A percentile compares a stretch with the other conserved stretches of the same genome.
Evolutionary conservation across 139 green algal species (phyloP).

Genomic region (Chlorella ohadii): DNA sequence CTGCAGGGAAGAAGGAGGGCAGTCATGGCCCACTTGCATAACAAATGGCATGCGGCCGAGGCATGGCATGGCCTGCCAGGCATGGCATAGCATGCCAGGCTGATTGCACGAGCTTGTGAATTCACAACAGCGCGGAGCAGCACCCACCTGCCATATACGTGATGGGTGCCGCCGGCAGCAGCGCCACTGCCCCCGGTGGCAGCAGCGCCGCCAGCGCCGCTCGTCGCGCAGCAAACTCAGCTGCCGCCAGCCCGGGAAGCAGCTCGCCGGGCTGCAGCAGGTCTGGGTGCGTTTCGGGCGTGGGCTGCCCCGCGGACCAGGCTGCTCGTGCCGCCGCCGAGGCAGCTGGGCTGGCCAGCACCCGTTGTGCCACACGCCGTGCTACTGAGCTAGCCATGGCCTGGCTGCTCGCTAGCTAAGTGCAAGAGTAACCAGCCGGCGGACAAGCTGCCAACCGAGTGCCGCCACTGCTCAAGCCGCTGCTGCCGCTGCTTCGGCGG

Average conservation of each 20-base stretch:
- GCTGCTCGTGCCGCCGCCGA: not conserved
- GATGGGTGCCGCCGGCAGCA: conserved; percentile 69
- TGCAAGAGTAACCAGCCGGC: too few relatives aligned
- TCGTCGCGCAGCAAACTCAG: conserved; percentile 66
- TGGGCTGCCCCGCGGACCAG: conserved; percentile 60
- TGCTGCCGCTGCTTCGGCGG: not conserved
- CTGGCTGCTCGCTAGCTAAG: not conserved
- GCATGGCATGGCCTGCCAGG: not conserved
- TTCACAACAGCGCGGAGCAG: not conserved
- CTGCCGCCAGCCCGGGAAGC: conserved; percentile 59
- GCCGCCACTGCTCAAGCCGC: not conserved
- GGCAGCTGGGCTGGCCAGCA: not conserved
- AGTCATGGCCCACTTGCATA: too few relatives aligned
- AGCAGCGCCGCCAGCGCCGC: conserved; percentile 56
- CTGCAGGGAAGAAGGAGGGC: conserved; percentile 8
- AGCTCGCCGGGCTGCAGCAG: conserved; percentile 59
- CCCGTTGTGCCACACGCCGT: not conserved
- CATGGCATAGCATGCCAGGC: too few relatives aligned
- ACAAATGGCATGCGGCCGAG: too few relatives aligned
- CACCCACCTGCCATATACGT: conserved; percentile 68
- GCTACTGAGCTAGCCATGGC: not conserved
- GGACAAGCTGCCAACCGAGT: not conserved
- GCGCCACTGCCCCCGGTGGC: conserved; percentile 65
- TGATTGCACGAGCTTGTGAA: too few relatives aligned
- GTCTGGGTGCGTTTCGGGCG: conserved; percentile 61